phyloP scores from a whole-genome alignment of 2,329 filamentous ascomycete species.

The Trichoderma sp. region DNA sequence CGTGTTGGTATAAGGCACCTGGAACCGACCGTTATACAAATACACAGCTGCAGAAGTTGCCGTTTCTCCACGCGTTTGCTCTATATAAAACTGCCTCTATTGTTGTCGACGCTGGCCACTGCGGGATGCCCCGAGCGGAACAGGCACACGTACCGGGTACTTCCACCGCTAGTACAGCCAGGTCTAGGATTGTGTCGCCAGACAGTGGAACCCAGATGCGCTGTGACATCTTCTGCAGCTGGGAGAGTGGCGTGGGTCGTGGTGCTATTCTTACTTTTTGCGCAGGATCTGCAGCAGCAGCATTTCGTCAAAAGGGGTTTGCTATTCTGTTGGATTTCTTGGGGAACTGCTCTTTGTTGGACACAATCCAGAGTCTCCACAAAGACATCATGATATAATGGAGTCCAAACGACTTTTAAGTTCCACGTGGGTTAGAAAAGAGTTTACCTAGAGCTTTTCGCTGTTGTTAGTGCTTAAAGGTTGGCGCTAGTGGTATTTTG shows the following conservation, averaged over 20 bases:
- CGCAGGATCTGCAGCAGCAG: not conserved
- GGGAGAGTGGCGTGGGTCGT: not conserved
- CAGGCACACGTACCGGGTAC: constrained; percentile 10
- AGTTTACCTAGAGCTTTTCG: not conserved
- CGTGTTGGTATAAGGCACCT: not conserved
- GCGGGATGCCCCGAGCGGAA: not conserved
- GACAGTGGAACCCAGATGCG: constrained; percentile 6
- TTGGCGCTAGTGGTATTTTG: not conserved
- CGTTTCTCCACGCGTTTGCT: not conserved
- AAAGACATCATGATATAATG: not conserved
- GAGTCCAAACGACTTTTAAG: not conserved
- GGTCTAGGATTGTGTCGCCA: not conserved
- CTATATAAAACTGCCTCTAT: not conserved
- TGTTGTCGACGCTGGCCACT: not conserved
- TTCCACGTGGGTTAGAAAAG: not conserved
- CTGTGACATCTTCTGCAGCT: constrained; percentile 22
- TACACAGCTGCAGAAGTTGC: not conserved
- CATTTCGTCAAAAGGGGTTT: not conserved
- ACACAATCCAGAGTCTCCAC: not conserved
- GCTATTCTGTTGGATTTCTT: not conserved
- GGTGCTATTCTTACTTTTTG: constrained; percentile 2
- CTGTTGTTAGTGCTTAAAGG: not conserved
- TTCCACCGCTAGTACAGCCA: not conserved
- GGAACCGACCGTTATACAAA: not conserved
- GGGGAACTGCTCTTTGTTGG: too few relatives aligned